Conservation (phyloP, 768 basidiomycete genomes). For the Postia placenta region DNA sequence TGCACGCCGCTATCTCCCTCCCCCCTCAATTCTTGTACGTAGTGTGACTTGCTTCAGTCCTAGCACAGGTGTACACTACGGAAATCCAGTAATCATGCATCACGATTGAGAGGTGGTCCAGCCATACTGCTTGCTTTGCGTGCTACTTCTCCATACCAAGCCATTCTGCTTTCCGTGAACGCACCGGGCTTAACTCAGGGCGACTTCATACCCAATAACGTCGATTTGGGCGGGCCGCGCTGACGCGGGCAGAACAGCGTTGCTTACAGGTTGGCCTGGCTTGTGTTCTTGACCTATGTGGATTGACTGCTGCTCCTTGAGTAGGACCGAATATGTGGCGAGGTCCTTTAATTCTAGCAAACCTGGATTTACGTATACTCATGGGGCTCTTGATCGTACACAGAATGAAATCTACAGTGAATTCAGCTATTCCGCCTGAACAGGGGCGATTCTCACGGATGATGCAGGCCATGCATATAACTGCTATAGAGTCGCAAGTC, state of each 20-base stretch:
- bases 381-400: not conserved
- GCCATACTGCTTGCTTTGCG: too few relatives aligned
- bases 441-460: slow-evolving; percentile 5
- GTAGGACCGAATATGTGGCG: slow-evolving; percentile 86
- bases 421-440: slow-evolving; percentile 4
- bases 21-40: too few relatives aligned
- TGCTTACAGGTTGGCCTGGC: slow-evolving; percentile 65
- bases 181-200: slow-evolving; percentile 44
- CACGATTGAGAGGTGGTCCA: too few relatives aligned
- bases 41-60: too few relatives aligned
- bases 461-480: slow-evolving; percentile 91
- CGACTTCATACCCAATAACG: slow-evolving; percentile 90
- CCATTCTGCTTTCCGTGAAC: slow-evolving; percentile 79
- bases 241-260: slow-evolving; percentile 63
- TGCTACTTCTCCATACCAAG: too few relatives aligned
- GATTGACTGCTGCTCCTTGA: slow-evolving; percentile 4
- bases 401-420: slow-evolving; percentile 74
- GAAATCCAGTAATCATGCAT: too few relatives aligned
- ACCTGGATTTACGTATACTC: too few relatives aligned
- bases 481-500: slow-evolving; percentile 78
- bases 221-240: slow-evolving; percentile 85
- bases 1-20: too few relatives aligned
- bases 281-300: not conserved
- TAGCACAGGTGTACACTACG: too few relatives aligned
- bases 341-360: too few relatives aligned